phyloP scores from a whole-genome alignment of 2,329 filamentous ascomycete genomes.

The Didymella sp. region DNA sequence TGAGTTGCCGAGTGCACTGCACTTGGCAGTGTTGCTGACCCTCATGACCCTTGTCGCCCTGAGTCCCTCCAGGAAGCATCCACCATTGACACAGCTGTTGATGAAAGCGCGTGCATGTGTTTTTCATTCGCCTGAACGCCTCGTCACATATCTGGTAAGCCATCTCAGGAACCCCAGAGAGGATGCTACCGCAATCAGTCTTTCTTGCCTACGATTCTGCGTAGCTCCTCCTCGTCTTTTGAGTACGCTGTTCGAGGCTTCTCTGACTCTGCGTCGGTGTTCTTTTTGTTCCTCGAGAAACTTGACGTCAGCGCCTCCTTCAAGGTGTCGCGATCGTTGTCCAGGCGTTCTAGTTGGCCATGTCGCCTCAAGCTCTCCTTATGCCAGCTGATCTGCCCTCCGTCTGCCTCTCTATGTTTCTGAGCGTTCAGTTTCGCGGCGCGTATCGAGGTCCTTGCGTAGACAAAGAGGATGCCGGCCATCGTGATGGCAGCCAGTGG shows the following conservation, averaged over 20 bases:
- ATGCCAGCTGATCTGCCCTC: slow-evolving; percentile 62
- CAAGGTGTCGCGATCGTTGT: slow-evolving; percentile 45
- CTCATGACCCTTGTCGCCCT: background rate
- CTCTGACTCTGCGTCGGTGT: slow-evolving; percentile 30
- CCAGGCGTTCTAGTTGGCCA: slow-evolving; percentile 56
- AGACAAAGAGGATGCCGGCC: slow-evolving; percentile 66
- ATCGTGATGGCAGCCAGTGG: slow-evolving; percentile 69
- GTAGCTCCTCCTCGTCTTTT: slow-evolving; percentile 49
- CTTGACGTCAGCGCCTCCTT: slow-evolving; percentile 45
- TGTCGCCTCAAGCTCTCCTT: slow-evolving; percentile 63
- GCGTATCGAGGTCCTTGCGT: slow-evolving; percentile 69
- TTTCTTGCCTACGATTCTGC: slow-evolving; percentile 48
- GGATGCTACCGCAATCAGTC: slow-evolving; percentile 21
- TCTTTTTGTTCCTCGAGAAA: slow-evolving; percentile 40
- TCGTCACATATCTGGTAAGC: background rate
- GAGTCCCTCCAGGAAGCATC: background rate
- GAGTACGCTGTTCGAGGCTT: slow-evolving; percentile 42
- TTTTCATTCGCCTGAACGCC: background rate
- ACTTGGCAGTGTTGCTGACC: slow-evolving; percentile 4
- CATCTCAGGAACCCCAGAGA: background rate
- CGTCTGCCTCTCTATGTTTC: slow-evolving; percentile 64
- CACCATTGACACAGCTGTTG: background rate
- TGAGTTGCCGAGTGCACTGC: background rate
- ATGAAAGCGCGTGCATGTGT: background rate
- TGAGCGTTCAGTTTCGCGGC: slow-evolving; percentile 71